phyloP scores from a whole-genome alignment of 345 rosid species.

The Melastoma malabathricum region DNA sequence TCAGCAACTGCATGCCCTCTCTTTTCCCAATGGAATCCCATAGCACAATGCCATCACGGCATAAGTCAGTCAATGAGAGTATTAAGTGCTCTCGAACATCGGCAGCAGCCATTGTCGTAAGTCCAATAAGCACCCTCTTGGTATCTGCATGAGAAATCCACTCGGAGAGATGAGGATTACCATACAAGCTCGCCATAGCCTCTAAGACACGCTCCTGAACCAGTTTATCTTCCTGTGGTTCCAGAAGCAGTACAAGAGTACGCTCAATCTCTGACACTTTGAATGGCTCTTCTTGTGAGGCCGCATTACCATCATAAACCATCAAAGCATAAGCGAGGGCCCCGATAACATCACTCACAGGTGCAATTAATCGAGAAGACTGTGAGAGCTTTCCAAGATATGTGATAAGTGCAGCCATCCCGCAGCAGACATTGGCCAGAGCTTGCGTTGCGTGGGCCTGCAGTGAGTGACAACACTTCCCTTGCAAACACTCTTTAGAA shows the following conservation, averaged over 20 bases:
- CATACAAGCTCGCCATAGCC: slow-evolving; percentile 86
- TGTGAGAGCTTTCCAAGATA: slow-evolving; percentile 57
- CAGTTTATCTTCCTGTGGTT: slow-evolving; percentile 54
- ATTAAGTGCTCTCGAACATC: slow-evolving; percentile 61
- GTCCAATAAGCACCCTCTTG: slow-evolving; percentile 65
- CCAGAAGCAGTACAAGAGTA: slow-evolving; percentile 39
- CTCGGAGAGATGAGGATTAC: slow-evolving; percentile 42
- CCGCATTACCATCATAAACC: slow-evolving; percentile 40
- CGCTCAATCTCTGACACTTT: slow-evolving; percentile 46
- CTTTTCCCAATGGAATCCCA: slow-evolving; percentile 79
- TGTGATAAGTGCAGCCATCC: slow-evolving; percentile 51
- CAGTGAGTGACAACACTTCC: slow-evolving; percentile 41
- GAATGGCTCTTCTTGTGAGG: slow-evolving; percentile 39
- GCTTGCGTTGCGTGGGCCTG: slow-evolving; percentile 59
- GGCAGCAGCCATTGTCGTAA: slow-evolving; percentile 52
- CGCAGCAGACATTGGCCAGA: slow-evolving; percentile 68
- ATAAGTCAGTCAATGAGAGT: slow-evolving; percentile 43
- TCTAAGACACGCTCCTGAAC: slow-evolving; percentile 75
- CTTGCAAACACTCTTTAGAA: slow-evolving; percentile 65
- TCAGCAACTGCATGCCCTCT: slow-evolving; percentile 73
- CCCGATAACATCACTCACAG: slow-evolving; percentile 68
- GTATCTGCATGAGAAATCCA: slow-evolving; percentile 61
- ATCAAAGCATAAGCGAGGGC: slow-evolving; percentile 74
- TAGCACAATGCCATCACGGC: slow-evolving; percentile 34
- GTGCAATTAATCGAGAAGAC: slow-evolving; percentile 60